These are phyloP conservation scores for Silene noctiflora DNA, from an alignment of 179 eudicot species.

Conservation along the genomic window DNA sequence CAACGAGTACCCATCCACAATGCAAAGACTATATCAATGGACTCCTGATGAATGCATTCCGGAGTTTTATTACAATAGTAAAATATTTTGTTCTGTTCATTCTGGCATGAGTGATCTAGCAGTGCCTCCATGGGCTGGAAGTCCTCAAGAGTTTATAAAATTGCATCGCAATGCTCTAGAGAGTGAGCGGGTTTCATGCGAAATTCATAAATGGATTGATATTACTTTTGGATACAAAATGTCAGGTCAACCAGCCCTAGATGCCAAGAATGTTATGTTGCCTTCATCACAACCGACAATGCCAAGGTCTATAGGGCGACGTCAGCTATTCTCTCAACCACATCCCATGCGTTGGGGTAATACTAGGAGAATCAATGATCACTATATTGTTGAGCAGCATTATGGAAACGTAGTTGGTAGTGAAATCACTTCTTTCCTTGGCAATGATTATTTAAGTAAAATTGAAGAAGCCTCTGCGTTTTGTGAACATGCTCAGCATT, in stretches of 20 bases:
- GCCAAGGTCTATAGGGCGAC: conserved; percentile 73
- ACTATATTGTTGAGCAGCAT: conserved; percentile 15
- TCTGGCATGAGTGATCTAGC: conserved; percentile 84
- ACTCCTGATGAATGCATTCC: conserved; percentile 99
- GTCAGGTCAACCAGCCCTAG: conserved; percentile 83
- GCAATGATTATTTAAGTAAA: conserved; percentile 42
- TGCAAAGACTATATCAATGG: conserved; percentile 96
- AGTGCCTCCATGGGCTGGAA: conserved; percentile 83
- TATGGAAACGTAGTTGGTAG: conserved; percentile 20
- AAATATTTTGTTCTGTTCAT: conserved; percentile 64
- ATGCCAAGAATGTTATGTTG: conserved; percentile 92
- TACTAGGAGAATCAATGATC: conserved; percentile 23
- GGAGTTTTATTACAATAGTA: conserved; percentile 82
- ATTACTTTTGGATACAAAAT: conserved; percentile 91
- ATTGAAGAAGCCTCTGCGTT: conserved; percentile 70
- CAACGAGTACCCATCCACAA: conserved; percentile 89
- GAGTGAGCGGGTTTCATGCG: conserved; percentile 62
- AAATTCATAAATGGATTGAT: conserved; percentile 95
- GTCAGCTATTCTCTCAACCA: conserved; percentile 79
- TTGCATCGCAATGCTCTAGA: conserved; percentile 82
- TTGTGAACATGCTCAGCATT: conserved; percentile 68
- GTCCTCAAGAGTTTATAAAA: conserved; percentile 71
- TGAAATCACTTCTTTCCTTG: conserved; percentile 29
- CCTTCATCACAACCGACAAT: conserved; percentile 56
- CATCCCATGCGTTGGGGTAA: conserved; percentile 66